These are phyloP conservation scores for Plasmodium vivax DNA, from an alignment of 169 alveolate species.

Conservation along the genomic window DNA sequence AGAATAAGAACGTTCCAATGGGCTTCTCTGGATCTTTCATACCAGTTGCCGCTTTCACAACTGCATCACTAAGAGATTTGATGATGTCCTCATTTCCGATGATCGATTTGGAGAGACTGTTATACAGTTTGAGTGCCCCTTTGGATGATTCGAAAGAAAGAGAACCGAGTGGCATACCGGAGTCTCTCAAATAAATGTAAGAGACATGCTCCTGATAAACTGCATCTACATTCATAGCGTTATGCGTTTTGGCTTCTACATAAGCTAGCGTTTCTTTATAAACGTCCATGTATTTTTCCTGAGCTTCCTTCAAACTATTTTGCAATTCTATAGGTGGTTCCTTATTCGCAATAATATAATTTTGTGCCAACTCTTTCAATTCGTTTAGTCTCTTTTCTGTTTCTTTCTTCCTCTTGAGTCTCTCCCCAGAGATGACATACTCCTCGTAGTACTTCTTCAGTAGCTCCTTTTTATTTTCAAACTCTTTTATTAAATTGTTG, in stretches of 20 bases:
- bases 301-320: constrained; percentile 33
- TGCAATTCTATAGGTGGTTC: constrained; percentile 70
- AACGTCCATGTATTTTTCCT: constrained; percentile 26
- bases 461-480: constrained; percentile 53
- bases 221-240: constrained; percentile 76
- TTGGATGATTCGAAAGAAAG: constrained; percentile 70
- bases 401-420: constrained; percentile 57
- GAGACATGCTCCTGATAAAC: constrained; percentile 74
- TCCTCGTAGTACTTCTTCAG: constrained; percentile 58
- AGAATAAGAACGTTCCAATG: constrained; percentile 77
- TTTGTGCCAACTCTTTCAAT: constrained; percentile 45
- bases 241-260: constrained; percentile 70
- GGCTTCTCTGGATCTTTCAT: constrained; percentile 75
- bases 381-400: constrained; percentile 55
- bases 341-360: constrained; percentile 24
- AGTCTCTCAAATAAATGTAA: constrained; percentile 66
- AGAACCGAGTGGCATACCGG: constrained; percentile 77
- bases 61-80: constrained; percentile 79
- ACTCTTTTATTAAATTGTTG: constrained; percentile 46
- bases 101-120: constrained; percentile 78
- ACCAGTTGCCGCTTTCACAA: constrained; percentile 73
- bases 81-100: constrained; percentile 85
- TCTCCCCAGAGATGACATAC: constrained; percentile 47
- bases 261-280: constrained; percentile 66
- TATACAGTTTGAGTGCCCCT: constrained; percentile 78